phyloP scores from a whole-genome alignment of 257 asterid species.

The Nicotiana paniculata region DNA sequence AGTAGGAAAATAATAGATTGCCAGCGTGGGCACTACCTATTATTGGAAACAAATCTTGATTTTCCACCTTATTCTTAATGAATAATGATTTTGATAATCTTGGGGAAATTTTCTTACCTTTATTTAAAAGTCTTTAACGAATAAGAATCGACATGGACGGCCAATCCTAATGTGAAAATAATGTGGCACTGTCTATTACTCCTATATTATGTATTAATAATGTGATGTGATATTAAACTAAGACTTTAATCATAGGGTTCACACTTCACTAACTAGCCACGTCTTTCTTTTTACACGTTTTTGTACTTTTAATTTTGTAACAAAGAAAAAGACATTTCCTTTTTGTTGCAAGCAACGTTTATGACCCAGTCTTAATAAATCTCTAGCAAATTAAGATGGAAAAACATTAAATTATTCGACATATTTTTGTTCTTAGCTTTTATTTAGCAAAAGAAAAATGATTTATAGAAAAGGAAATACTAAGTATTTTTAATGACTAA shows the following conservation, averaged over 20 bases:
- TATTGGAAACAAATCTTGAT: background rate
- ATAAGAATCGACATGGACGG: background rate
- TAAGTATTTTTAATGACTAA: background rate
- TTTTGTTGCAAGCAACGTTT: background rate
- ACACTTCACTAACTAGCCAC: background rate
- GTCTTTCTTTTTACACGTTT: background rate
- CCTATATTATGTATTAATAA: background rate
- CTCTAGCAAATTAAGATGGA: background rate
- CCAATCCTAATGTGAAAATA: background rate
- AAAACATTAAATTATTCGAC: background rate
- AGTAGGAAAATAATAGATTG: background rate
- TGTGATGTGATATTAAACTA: background rate
- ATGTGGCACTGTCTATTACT: background rate
- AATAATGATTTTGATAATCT: slow-evolving; percentile 14
- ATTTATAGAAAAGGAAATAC: no score
- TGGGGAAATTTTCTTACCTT: slow-evolving; percentile 9
- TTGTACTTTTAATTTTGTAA: background rate
- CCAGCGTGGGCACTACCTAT: slow-evolving; percentile 23
- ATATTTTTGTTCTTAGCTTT: background rate
- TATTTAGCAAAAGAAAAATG: background rate
- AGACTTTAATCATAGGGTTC: background rate
- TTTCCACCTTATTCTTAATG: background rate
- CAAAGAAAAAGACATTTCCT: background rate
- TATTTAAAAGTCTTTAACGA: background rate
- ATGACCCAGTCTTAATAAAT: background rate